Evolutionary conservation across 2,329 filamentous ascomycete genomes (phyloP).

Genomic region (Xylariomycetidae sp.): DNA sequence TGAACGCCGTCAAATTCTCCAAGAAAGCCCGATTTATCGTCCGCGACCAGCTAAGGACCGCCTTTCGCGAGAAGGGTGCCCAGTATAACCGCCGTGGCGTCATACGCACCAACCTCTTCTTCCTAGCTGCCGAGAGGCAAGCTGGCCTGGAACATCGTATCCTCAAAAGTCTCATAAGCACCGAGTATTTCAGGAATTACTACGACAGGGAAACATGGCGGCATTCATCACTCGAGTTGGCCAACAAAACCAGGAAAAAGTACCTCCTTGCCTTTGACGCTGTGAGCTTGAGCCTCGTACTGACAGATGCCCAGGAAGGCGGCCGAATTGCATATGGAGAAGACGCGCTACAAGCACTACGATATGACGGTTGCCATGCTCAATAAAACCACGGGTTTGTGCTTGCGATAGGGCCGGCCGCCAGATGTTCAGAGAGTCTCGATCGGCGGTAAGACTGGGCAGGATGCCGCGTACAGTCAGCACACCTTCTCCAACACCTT

Average conservation of each 20-base stretch:
- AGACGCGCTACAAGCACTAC: conserved; percentile 51
- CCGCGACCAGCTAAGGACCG: conserved; percentile 51
- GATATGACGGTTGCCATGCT: conserved; percentile 66
- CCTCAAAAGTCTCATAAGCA: conserved; percentile 57
- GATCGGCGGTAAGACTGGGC: too few species aligned
- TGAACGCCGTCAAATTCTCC: conserved; percentile 68
- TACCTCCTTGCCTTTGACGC: conserved; percentile 3
- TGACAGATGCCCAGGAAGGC: conserved; percentile 13
- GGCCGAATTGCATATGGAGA: conserved; percentile 13
- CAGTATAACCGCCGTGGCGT: conserved; percentile 46
- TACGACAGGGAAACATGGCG: neutral
- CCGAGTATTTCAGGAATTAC: too few species aligned
- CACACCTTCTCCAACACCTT: conserved; percentile 3
- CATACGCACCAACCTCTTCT: conserved; percentile 63
- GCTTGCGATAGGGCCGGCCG: conserved; percentile 45
- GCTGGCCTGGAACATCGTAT: conserved; percentile 67
- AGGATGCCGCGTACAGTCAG: too few species aligned
- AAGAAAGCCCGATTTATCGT: conserved; percentile 59
- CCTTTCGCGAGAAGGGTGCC: conserved; percentile 47
- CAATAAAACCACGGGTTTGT: conserved; percentile 66
- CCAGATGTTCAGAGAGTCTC: too few species aligned
- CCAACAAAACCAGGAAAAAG: conserved; percentile 11
- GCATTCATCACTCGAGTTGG: neutral
- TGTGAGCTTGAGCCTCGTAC: neutral
- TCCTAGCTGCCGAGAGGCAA: conserved; percentile 56